Evolutionary conservation across 2,329 filamentous ascomycete genomes (phyloP).

Genomic region (Trichoderma sp.): DNA sequence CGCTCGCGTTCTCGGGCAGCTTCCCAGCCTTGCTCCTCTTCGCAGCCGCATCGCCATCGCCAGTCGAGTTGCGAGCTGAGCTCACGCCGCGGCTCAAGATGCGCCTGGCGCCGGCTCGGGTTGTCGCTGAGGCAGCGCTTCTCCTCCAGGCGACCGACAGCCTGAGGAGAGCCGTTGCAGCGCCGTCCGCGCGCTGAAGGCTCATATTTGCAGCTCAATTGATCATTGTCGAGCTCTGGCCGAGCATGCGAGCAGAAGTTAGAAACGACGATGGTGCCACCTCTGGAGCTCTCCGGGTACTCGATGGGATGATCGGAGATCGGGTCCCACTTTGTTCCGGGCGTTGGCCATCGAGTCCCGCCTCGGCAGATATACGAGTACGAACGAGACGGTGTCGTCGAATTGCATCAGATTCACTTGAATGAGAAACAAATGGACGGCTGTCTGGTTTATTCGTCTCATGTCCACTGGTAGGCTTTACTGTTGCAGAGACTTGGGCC

Average conservation of each 20-base stretch:
- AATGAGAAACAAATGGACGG: too few species aligned
- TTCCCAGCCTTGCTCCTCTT: slow-evolving; percentile 1
- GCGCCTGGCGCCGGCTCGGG: neutral
- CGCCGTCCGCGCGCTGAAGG: slow-evolving; percentile 28
- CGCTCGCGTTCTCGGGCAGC: slow-evolving; percentile 24
- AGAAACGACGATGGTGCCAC: slow-evolving; percentile 1
- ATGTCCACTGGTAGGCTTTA: neutral
- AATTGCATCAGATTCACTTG: too few species aligned
- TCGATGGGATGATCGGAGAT: slow-evolving; percentile 11
- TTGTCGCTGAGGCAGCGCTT: slow-evolving; percentile 3
- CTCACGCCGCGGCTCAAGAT: neutral
- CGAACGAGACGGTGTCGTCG: neutral
- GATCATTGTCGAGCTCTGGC: slow-evolving; percentile 25
- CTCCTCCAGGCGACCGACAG: slow-evolving; percentile 23
- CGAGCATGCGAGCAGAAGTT: neutral
- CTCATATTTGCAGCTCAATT: slow-evolving; percentile 33
- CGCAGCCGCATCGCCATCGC: neutral
- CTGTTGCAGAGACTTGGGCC: neutral
- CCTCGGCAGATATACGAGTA: neutral
- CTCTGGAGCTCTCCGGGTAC: neutral
- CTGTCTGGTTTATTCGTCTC: too few species aligned
- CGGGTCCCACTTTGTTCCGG: slow-evolving; percentile 17
- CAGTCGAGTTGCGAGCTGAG: neutral
- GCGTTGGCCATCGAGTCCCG: neutral
- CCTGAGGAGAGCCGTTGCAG: slow-evolving; percentile 29